Evolutionary conservation across 306 rosid genomes (phyloP).

Genomic region (Trifolium repens): DNA sequence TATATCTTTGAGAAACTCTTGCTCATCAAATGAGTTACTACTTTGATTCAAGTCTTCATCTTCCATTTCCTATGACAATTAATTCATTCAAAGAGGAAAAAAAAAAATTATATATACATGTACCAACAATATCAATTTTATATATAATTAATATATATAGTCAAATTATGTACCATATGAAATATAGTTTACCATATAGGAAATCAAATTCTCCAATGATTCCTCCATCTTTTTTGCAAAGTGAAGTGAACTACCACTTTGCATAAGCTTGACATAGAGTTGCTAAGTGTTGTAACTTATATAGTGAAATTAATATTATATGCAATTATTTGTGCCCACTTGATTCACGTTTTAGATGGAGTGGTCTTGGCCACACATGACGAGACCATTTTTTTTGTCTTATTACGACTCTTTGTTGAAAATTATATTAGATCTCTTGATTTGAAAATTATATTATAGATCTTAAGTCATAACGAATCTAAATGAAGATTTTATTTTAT

Average conservation of each 20-base stretch:
- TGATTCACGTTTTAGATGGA: conserved; percentile 6
- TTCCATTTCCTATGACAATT: conserved; percentile 44
- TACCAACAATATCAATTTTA: not conserved
- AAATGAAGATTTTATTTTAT: not conserved
- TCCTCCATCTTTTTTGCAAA: conserved; percentile 37
- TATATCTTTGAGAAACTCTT: conserved; percentile 43
- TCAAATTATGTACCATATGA: not conserved
- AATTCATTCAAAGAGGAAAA: not conserved
- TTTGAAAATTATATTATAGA: not conserved
- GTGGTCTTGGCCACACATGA: not conserved
- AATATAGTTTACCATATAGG: conserved; percentile 34
- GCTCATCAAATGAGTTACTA: conserved; percentile 25
- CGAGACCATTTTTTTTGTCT: not conserved
- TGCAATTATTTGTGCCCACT: not conserved
- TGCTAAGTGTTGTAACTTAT: not conserved
- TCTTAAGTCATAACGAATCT: not conserved
- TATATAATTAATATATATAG: no score
- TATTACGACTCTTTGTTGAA: no score
- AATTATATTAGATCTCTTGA: no score
- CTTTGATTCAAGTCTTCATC: conserved; percentile 3
- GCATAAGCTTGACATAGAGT: not conserved
- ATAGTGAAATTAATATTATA: conserved; percentile 7
- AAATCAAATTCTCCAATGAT: conserved; percentile 35
- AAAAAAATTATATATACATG: not conserved
- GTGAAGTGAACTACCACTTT: conserved; percentile 1